Evolutionary conservation across 73 alveolate genomes (phyloP).

Genomic region (Paramecium bursaria): DNA sequence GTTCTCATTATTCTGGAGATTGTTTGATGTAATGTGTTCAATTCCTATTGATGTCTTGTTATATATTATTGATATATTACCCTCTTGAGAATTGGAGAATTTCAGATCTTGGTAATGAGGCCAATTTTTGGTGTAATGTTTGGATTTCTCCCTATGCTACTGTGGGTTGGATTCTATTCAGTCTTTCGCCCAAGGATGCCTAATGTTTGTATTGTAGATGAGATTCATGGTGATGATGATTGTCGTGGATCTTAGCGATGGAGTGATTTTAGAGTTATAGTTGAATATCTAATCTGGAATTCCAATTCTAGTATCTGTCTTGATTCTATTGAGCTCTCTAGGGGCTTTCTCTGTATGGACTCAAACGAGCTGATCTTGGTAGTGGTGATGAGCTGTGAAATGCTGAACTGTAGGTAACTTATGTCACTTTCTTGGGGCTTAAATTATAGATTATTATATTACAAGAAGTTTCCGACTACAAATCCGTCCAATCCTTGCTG

Average conservation of each 20-base stretch:
- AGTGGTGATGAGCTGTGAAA: constrained; percentile 46
- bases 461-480: constrained; percentile 52
- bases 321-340: constrained; percentile 39
- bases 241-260: neutral
- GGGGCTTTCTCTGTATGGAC: neutral
- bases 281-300: constrained; percentile 38
- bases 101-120: constrained; percentile 53
- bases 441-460: neutral
- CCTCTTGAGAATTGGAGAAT: constrained; percentile 38
- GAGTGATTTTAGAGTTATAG: constrained; percentile 3
- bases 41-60: constrained; percentile 33
- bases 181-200: constrained; percentile 13
- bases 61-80: neutral
- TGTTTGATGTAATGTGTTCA: constrained; percentile 13
- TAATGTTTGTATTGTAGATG: neutral
- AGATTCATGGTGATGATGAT: constrained; percentile 1
- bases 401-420: constrained; percentile 25
- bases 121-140: constrained; percentile 5
- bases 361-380: neutral
- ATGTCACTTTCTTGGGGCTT: constrained; percentile 24
- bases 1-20: constrained; percentile 11
- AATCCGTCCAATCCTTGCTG: constrained; percentile 41
- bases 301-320: constrained; percentile 50
- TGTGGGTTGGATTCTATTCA: constrained; percentile 16
- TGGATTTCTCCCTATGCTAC: constrained; percentile 12